Evolutionary conservation across 257 asterid species (phyloP), one percentile per base, ranked within the genome.

Genomic region (Gentiana macrophylla): DNA sequence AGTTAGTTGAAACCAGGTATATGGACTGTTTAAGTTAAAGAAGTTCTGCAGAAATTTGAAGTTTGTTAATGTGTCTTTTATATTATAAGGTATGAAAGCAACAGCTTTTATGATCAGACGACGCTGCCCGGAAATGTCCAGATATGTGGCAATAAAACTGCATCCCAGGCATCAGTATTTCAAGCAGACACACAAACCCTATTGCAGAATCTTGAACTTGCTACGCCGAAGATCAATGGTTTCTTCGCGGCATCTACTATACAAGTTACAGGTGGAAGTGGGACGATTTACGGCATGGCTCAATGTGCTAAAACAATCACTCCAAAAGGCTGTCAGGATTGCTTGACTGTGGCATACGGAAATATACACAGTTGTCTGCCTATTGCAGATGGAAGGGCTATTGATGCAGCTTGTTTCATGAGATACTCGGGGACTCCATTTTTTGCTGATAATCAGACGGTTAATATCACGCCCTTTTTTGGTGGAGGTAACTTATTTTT

Each of bases 361-460:
- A 81, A 86, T 71, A 74, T 89, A 67, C 62, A 73, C 6, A 72
- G 83, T 7, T 89, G 97, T 76, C 69, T 86, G 58, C 88, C 93
- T 3, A 60, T 62, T 66, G 74, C 81, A 0, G 88, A 81, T 33
- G 97, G 93, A 45, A 81, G 93, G 60, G 82, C 95, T 35, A 35
- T 79, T 13, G 95, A 86, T 64, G 89, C 90, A 2, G 95, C 75
- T 1, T 89, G 95, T 46, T 89, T 86, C n/a, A 53, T 83, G 44
- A 65, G 97, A 64, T 89, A 77, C 55, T 89, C 97, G 0, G 74
- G 53, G 49, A 63, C 75, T 1, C 71, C 86, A 0, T 89, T 89
- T 59, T 89, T 89, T 24, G 67, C 83, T 24, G 81, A 72, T 64
- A 83, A 86, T 60, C 81, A 66, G 71, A 81, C 86, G 2, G 52